These are phyloP conservation scores for Trichosporon coremiiforme DNA, from an alignment of 1,284 basidiomycete species.

Conservation along the genomic window DNA sequence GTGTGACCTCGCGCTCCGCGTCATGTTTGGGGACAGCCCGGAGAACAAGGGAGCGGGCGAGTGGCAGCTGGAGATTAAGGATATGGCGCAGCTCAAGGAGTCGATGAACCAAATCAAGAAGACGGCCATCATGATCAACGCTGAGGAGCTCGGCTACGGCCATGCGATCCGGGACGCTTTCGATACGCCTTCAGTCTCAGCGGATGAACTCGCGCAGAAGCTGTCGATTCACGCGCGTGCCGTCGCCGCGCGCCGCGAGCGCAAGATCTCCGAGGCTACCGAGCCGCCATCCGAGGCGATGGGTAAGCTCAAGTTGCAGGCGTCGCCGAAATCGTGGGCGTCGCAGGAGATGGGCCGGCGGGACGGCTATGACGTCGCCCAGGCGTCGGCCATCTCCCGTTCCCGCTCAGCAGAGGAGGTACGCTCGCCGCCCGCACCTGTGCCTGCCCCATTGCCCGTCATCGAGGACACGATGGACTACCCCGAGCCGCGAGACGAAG, in stretches of 20 bases:
- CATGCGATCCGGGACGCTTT: slow-evolving; percentile 37
- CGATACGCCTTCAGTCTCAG: slow-evolving; percentile 29
- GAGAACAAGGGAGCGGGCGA: slow-evolving; percentile 32
- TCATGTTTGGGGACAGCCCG: slow-evolving; percentile 29
- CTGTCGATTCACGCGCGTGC: slow-evolving; percentile 31
- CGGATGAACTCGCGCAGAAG: slow-evolving; percentile 39
- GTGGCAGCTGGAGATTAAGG: slow-evolving; percentile 46
- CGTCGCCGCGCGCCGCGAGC: slow-evolving; percentile 19
- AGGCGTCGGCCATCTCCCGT: slow-evolving; percentile 22
- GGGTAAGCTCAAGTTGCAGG: background rate
- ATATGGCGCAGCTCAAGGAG: slow-evolving; percentile 39
- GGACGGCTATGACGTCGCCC: slow-evolving; percentile 19
- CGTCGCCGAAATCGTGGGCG: slow-evolving; percentile 2
- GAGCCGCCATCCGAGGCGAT: background rate
- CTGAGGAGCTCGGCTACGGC: slow-evolving; percentile 41
- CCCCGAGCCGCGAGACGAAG: background rate
- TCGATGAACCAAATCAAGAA: slow-evolving; percentile 47
- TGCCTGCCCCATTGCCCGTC: slow-evolving; percentile 5
- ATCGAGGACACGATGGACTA: background rate
- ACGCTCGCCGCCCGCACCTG: background rate
- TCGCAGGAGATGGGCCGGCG: slow-evolving; percentile 21
- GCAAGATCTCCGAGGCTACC: background rate
- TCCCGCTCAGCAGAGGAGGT: slow-evolving; percentile 22
- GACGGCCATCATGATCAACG: slow-evolving; percentile 42
- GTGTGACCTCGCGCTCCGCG: slow-evolving; percentile 26